Percentiles rank a stretch among this genome's conserved stretches.
These are phyloP conservation scores for Penicillium sp. DNA, from an alignment of 2,329 filamentous ascomycete genomes.

Conservation along the genomic window DNA sequence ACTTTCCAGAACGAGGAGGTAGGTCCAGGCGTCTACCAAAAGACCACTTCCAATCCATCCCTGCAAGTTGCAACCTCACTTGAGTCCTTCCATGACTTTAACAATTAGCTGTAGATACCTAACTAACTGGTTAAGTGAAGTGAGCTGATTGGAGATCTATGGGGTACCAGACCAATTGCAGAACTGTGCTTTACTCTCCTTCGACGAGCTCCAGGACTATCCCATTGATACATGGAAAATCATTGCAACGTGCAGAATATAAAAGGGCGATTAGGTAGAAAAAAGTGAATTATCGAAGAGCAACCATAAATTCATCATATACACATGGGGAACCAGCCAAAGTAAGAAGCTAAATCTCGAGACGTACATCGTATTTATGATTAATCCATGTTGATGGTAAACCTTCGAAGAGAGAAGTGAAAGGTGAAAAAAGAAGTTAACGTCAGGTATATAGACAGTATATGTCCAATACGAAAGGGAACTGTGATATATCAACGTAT, in stretches of 20 bases:
- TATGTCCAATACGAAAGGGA: slow-evolving; percentile 8
- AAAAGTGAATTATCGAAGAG: neutral
- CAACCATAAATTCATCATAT: neutral
- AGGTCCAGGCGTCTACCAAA: no score
- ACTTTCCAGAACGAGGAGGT: no score
- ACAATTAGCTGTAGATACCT: no score
- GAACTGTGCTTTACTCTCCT: no score
- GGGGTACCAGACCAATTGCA: no score
- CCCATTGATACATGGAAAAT: neutral
- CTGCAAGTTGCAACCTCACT: no score
- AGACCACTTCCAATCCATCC: no score
- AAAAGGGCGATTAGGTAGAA: neutral
- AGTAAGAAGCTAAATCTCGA: neutral
- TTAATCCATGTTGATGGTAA: neutral
- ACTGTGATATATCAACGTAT: slow-evolving; percentile 1
- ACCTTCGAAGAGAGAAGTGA: slow-evolving; percentile 4
- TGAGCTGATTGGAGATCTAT: no score
- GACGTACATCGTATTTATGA: slow-evolving; percentile 11
- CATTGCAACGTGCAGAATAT: neutral
- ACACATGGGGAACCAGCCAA: neutral
- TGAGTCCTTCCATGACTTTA: no score
- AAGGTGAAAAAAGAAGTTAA: neutral
- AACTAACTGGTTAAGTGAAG: no score
- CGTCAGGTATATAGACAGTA: neutral
- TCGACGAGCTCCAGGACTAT: no score